Conservation (phyloP, 2,329 filamentous ascomycete species). For the Fusarium luffae region DNA sequence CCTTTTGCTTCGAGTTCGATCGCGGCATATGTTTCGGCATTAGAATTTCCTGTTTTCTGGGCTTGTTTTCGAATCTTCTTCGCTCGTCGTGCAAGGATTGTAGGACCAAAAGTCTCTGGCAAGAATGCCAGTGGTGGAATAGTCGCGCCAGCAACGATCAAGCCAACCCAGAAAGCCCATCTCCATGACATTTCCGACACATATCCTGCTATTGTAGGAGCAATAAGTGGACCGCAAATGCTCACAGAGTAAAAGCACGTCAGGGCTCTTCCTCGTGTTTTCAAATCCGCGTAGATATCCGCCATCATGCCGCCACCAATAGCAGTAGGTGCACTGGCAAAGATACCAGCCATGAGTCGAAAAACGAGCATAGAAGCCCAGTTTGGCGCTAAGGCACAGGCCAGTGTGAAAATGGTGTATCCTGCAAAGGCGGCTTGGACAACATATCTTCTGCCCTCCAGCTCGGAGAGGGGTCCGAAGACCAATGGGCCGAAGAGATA, state of each 20-base stretch:
- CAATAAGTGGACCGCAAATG: slow-evolving; percentile 54
- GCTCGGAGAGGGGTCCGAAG: slow-evolving; percentile 56
- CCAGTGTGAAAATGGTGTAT: slow-evolving; percentile 54
- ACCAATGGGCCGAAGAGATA: slow-evolving; percentile 51
- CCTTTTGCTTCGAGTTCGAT: slow-evolving; percentile 3
- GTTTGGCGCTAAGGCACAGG: slow-evolving; percentile 55
- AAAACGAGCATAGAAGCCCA: slow-evolving; percentile 58
- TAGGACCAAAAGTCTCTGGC: slow-evolving; percentile 35
- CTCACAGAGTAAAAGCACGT: slow-evolving; percentile 52
- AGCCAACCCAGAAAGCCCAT: slow-evolving; percentile 55
- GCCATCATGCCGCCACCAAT: slow-evolving; percentile 58
- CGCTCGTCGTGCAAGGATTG: slow-evolving; percentile 13
- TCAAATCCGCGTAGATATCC: slow-evolving; percentile 55
- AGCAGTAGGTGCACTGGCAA: slow-evolving; percentile 55
- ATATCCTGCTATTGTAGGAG: slow-evolving; percentile 58
- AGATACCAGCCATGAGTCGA: slow-evolving; percentile 54
- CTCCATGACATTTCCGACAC: slow-evolving; percentile 55
- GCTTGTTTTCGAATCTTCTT: not conserved
- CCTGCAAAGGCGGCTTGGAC: slow-evolving; percentile 62
- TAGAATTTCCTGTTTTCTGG: not conserved
- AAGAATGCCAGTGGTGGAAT: slow-evolving; percentile 43
- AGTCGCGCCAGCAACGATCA: slow-evolving; percentile 43
- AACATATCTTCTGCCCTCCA: slow-evolving; percentile 52
- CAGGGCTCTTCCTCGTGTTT: slow-evolving; percentile 49
- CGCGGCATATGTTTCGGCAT: not conserved